phyloP scores from a whole-genome alignment of 768 basidiomycete species.

The Cubamyces lactineus region DNA sequence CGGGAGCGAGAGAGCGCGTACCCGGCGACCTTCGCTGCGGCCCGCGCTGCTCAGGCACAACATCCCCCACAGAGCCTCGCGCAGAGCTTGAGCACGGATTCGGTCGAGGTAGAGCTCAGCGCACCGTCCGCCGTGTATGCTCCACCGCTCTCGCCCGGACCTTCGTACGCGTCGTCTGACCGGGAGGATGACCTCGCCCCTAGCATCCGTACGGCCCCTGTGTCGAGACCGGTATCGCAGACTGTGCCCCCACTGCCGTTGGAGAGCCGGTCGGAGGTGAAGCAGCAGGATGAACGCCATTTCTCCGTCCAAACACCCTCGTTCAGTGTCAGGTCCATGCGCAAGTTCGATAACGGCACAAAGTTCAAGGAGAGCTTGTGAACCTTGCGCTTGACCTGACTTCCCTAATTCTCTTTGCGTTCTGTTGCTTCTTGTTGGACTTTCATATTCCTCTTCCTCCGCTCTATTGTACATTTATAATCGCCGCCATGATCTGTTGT shows the following conservation, averaged over 20 bases:
- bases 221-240: slow-evolving; percentile 16
- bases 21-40: slow-evolving; percentile 24
- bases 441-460: no score
- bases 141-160: not conserved
- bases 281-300: slow-evolving; percentile 17
- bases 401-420: not conserved
- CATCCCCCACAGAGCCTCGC: not conserved
- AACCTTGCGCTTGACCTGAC: slow-evolving; percentile 4
- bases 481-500: no score
- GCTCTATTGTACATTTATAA: no score
- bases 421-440: no score
- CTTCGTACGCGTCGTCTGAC: slow-evolving; percentile 2
- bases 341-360: slow-evolving; percentile 35
- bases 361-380: slow-evolving; percentile 34
- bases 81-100: slow-evolving; percentile 20
- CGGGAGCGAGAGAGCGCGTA: slow-evolving; percentile 1
- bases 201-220: slow-evolving; percentile 5
- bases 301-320: slow-evolving; percentile 26
- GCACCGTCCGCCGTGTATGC: slow-evolving; percentile 11
- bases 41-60: not conserved
- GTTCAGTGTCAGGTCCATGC: slow-evolving; percentile 27
- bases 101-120: slow-evolving; percentile 25
- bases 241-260: slow-evolving; percentile 18
- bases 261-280: not conserved
- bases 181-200: slow-evolving; percentile 1